Evolutionary conservation across 495 filamentous ascomycete genomes (phyloP), one percentile per base, ranked within the genome.

Genomic region (Penicillium tannophilum): DNA sequence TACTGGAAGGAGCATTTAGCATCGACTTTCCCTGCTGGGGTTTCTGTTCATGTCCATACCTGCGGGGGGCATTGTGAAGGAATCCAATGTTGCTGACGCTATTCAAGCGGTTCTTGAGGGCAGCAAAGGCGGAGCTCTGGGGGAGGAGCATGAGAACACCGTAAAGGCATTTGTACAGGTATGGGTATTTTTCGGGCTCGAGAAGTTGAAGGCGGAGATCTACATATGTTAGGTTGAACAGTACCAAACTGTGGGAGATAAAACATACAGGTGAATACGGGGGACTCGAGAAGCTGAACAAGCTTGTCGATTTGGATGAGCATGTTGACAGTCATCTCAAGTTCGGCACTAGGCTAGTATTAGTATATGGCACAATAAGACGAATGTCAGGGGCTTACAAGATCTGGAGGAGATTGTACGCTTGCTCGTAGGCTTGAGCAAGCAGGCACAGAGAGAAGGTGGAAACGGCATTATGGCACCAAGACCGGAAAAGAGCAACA

Each of bases 221-320:
- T 94, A 17, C 56, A n/a, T 0, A 28, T 9, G 20, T 64, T 50
- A 60, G 52, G 16, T 36, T 71, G 51, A 65, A 54, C 17, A 30
- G 30, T 1, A 6, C 4, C 4, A 47, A 4, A 16, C 20, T 23
- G 20, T 24, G 17, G 2, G 39, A 3, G 31, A 41, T 33, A 30
- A 23, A 42, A 39, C 82, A 60, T 70, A 93, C 91, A 98, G 42
- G 95, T 99, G 68, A 98, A 99, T 3, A 99, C 95, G 2, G 95
- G 94, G 0, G 93, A 97, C 70, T 99, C 95, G 7, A 99, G 83
- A 4, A 99, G 85, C 74, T 99, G 95, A 14, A 99, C 95, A 41
- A 99, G 82, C 71, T 99, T 99, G 73, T 99, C 95, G 67, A 99
- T 96, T 71, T 99, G 95, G 52, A 99, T 98, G 54, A 99, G 85